A percentile compares a stretch with the other conserved stretches of the same genome.
These are phyloP conservation scores for Ustilago nuda DNA, from an alignment of 1,284 basidiomycete species.

Conservation along the genomic window DNA sequence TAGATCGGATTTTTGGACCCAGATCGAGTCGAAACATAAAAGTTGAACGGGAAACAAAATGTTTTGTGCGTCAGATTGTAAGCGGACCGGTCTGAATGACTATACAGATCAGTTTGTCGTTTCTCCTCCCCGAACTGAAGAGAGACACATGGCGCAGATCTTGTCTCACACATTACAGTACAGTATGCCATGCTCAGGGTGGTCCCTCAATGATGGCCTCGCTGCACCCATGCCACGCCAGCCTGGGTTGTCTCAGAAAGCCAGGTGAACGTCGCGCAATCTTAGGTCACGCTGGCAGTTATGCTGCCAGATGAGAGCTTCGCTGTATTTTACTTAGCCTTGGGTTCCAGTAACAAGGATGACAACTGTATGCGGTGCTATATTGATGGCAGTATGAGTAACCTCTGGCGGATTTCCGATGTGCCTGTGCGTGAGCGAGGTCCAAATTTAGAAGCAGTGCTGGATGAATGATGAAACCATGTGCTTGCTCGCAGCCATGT, in stretches of 20 bases:
- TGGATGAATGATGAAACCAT: neutral
- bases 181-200: neutral
- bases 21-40: neutral
- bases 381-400: neutral
- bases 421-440: neutral
- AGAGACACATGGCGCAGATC: neutral
- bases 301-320: neutral
- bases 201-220: neutral
- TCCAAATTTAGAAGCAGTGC: slow-evolving; percentile 10
- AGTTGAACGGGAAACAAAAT: neutral
- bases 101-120: neutral
- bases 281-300: neutral
- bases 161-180: neutral
- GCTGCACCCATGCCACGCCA: neutral
- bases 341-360: neutral
- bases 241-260: neutral
- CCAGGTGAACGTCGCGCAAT: neutral
- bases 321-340: neutral
- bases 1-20: neutral
- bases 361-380: neutral
- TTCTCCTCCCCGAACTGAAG: neutral
- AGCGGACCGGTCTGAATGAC: neutral
- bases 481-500: neutral
- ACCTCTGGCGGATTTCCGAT: neutral
- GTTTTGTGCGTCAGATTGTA: neutral